Percentiles rank a stretch among this genome's conserved stretches.
Conservation (phyloP, 768 basidiomycete species). For the Tephrocybe rancida region DNA sequence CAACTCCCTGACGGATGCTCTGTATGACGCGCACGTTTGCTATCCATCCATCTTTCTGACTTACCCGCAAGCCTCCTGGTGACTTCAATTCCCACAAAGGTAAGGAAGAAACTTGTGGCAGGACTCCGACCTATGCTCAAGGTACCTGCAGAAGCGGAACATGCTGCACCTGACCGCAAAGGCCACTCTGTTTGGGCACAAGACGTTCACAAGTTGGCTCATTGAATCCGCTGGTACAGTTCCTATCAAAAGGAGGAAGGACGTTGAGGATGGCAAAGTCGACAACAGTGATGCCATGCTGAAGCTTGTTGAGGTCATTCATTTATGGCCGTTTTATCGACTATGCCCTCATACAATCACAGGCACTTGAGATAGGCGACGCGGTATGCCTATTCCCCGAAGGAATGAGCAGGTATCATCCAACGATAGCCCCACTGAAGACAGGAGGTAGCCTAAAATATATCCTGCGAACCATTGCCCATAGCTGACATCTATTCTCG, state of each 20-base stretch:
- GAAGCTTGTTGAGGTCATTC: slow-evolving; percentile 61
- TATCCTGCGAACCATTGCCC: neutral
- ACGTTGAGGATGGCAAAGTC: slow-evolving; percentile 51
- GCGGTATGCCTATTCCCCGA: slow-evolving; percentile 87
- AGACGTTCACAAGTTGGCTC: slow-evolving; percentile 88
- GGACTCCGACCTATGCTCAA: neutral
- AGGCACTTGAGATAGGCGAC: slow-evolving; percentile 79
- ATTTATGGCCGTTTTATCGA: neutral
- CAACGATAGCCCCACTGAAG: slow-evolving; percentile 85
- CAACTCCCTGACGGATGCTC: slow-evolving; percentile 84
- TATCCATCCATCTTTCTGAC: neutral
- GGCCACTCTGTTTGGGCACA: slow-evolving; percentile 80
- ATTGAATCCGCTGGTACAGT: slow-evolving; percentile 89
- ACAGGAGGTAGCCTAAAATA: slow-evolving; percentile 65
- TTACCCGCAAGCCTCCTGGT: slow-evolving; percentile 60
- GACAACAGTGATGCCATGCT: slow-evolving; percentile 76
- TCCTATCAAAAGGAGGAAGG: slow-evolving; percentile 78
- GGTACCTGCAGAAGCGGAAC: slow-evolving; percentile 59
- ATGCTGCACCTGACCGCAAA: slow-evolving; percentile 88
- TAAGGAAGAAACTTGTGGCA: slow-evolving; percentile 27
- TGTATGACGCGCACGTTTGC: slow-evolving; percentile 41
- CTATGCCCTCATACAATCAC: neutral
- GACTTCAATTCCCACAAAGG: slow-evolving; percentile 71
- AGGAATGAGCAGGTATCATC: slow-evolving; percentile 84
- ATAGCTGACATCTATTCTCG: neutral